phyloP scores from a whole-genome alignment of 2,329 filamentous ascomycete genomes.

The Alternaria dauci region DNA sequence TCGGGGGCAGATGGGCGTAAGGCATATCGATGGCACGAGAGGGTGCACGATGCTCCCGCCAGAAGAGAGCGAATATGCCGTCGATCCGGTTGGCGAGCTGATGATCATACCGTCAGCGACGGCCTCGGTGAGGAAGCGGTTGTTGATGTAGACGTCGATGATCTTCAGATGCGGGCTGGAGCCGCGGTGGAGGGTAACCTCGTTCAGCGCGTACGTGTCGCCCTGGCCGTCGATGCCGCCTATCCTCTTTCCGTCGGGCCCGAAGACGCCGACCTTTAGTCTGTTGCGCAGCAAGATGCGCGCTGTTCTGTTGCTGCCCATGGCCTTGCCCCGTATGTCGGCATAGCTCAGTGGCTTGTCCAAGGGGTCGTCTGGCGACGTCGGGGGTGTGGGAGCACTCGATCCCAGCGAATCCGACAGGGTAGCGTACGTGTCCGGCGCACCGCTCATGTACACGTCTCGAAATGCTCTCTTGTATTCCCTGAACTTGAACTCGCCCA shows the following conservation, averaged over 20 bases:
- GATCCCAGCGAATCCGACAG: conserved; percentile 75
- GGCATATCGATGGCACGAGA: conserved; percentile 82
- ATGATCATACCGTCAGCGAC: conserved; percentile 96
- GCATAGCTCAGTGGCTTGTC: conserved; percentile 65
- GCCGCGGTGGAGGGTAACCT: conserved; percentile 91
- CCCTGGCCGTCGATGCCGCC: conserved; percentile 39
- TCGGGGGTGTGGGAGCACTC: conserved; percentile 72
- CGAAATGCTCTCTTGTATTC: conserved; percentile 93
- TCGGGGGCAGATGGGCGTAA: conserved; percentile 93
- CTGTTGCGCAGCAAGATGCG: conserved; percentile 87
- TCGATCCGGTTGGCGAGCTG: conserved; percentile 92
- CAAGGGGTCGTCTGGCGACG: conserved; percentile 63
- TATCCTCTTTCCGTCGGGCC: conserved; percentile 67
- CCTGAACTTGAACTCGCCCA: conserved; percentile 95
- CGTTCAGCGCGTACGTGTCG: conserved; percentile 81
- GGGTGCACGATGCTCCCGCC: conserved; percentile 96
- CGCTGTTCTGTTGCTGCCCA: conserved; percentile 76
- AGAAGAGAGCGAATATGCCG: conserved; percentile 91
- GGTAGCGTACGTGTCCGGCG: conserved; percentile 59
- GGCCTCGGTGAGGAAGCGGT: conserved; percentile 88
- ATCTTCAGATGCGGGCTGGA: conserved; percentile 89
- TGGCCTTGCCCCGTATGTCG: conserved; percentile 77
- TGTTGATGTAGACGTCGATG: conserved; percentile 89
- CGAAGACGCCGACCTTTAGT: conserved; percentile 84
- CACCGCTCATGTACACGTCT: conserved; percentile 87